A percentile compares a stretch with the other conserved stretches of the same genome.
These are phyloP conservation scores for Fomitopsis serialis DNA, from an alignment of 768 basidiomycete genomes.

Conservation along the genomic window DNA sequence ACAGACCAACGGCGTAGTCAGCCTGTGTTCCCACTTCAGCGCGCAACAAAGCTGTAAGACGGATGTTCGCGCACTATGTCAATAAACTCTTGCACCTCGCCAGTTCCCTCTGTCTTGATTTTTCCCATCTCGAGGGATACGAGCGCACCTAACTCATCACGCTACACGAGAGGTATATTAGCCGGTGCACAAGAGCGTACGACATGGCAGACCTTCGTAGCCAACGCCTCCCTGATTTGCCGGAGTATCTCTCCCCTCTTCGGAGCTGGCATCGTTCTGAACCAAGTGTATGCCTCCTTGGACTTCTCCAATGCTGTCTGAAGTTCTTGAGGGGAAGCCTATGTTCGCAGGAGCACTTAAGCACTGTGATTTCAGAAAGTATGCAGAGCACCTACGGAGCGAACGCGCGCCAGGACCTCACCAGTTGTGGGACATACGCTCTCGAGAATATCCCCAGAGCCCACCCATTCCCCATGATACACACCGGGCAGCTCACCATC, in stretches of 20 bases:
- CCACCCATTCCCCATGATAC: constrained; percentile 80
- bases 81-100: constrained; percentile 93
- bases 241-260: constrained; percentile 83
- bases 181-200: neutral
- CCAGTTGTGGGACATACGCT: constrained; percentile 86
- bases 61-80: constrained; percentile 66
- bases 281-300: constrained; percentile 63
- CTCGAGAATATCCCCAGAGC: constrained; percentile 62
- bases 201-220: constrained; percentile 52
- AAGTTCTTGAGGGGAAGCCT: constrained; percentile 74
- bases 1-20: constrained; percentile 90
- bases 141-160: constrained; percentile 73
- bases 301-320: constrained; percentile 62
- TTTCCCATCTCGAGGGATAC: constrained; percentile 90
- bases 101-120: constrained; percentile 84
- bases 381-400: constrained; percentile 43
- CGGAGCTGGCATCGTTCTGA: constrained; percentile 81
- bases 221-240: constrained; percentile 80
- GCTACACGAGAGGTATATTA: constrained; percentile 32
- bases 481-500: constrained; percentile 63
- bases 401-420: constrained; percentile 72
- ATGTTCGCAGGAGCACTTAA: neutral
- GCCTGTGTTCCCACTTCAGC: constrained; percentile 43
- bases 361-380: neutral
- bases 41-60: neutral